Base-by-base conservation (phyloP, 768 basidiomycete species). In the Lepiota venenata region DNA sequence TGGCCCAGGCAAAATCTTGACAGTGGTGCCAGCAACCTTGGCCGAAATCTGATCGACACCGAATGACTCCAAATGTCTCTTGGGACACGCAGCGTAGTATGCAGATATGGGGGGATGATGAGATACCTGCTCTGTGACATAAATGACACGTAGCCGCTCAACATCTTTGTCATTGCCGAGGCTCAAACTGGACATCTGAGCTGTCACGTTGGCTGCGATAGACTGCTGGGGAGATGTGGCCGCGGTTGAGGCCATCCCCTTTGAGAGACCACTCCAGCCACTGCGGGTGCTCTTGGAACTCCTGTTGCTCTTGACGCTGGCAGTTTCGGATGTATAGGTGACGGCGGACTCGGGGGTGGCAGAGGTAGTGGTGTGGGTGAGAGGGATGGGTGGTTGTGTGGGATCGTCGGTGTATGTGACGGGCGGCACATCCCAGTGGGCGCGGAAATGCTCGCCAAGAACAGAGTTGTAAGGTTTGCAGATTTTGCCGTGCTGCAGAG, bases 101-200 rank as follows among this genome's bases (percentile, higher is more conserved):
- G 89, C 85, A 1, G 93, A 96, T 27, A 98, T 83, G 2, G 97
- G 97, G 0, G 97, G 97, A 63, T 99, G 97, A 71, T 99, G 97
- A 1, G 91, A 97, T 44, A 98, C 85, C 69, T 97, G 95, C 68
- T 97, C 95, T 12, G 93, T 96, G 44, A 95, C 70, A 68, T 82
- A 96, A 5, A 83, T 80, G 41, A 95, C 82, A 32, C 92, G 87
- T 14, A 84, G 68, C 47, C 74, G 72, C 15, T 74, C 76, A 41
- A 57, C 32, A 41, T 45, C 46, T 12, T 55, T 39, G 27, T 56
- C 69, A 45, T 70, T 67, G 32, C 64, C 71, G 32, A 91, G 75
- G 61, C 76, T 84, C 42, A 88, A 79, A 50, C 74, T 82, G 15
- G 87, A 88, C 63, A 85, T 76, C 55, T 75, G 75, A 4, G 80